Evolutionary conservation across 495 filamentous ascomycete species (phyloP), one percentile per base, ranked within the genome.

Genomic region (Tetracladium setigerum): DNA sequence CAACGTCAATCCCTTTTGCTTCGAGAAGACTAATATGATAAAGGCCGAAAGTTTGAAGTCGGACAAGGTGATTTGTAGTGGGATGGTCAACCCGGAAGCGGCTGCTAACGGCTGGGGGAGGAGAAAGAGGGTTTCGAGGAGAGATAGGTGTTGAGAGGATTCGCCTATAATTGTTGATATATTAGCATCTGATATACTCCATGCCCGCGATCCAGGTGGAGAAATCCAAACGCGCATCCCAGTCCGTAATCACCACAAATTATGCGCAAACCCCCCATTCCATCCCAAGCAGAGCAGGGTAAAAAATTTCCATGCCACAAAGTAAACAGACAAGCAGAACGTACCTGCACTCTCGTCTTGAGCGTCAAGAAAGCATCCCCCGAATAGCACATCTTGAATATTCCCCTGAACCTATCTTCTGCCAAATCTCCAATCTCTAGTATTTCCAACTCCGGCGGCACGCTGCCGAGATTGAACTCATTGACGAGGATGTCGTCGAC

Each of bases 401-500:
- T 95, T 51, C 92, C 92, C 47, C 92, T 78, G 69, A 98, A 98
- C 32, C 92, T 76, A 72, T 98, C 92, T 67, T 96, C 91, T 41
- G 94, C 92, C 58, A 98, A 62, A 64, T 98, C 92, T 30, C 92
- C 92, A 59, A 98, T 89, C 72, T 98, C 92, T 61, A 97, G 63
- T 36, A 98, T 95, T 70, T 98, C 92, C 47, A 98, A 68, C 53
- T 95, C 86, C 0, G 92, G 92, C 30, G 92, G 91, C 30, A 89
- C 84, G 39, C 81, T 86, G 47, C 92, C 92, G 42, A 98, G 76
- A 67, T 98, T 98, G 59, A 98, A 78, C 68, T 98, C 91, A 65
- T 88, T 95, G 60, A 97, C 92, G 58, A 95, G 77, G 68, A 98
- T 98, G 64, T 98, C 92, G 76, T 96, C 92, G 71, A 96, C 92